These are phyloP conservation scores for Avena atlantica DNA, from an alignment of 176 grass and related monocot genomes.

Conservation along the genomic window DNA sequence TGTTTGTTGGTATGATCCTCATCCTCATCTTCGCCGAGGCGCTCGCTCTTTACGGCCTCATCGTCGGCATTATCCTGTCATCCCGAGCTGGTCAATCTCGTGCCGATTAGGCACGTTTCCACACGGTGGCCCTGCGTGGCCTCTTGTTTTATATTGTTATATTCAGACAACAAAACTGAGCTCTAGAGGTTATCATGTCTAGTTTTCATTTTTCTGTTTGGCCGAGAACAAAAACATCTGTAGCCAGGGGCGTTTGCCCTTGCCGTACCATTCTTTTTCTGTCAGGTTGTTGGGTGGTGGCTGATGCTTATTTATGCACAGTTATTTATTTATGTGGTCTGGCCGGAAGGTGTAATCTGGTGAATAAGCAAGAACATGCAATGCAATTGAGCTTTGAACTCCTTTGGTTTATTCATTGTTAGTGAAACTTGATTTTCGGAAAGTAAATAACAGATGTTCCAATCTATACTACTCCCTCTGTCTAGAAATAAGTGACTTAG, in stretches of 20 bases:
- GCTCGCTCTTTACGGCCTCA: conserved; percentile 61
- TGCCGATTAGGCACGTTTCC: conserved; percentile 39
- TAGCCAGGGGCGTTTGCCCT: conserved; percentile 13
- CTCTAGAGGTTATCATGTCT: conserved; percentile 50
- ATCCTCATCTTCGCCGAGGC: conserved; percentile 68
- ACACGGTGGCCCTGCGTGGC: background rate
- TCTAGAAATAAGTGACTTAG: too few relatives aligned
- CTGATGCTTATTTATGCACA: conserved; percentile 46
- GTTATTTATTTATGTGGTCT: conserved; percentile 26
- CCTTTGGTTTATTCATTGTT: background rate
- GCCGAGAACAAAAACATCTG: conserved; percentile 28
- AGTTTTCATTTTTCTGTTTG: conserved; percentile 43
- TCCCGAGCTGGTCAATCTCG: conserved; percentile 63
- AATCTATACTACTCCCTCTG: too few relatives aligned
- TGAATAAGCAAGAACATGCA: conserved; percentile 56
- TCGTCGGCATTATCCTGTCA: conserved; percentile 66
- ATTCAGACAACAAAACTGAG: conserved; percentile 42
- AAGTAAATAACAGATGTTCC: background rate
- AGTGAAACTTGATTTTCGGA: background rate
- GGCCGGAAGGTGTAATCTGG: conserved; percentile 44
- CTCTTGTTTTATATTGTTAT: conserved; percentile 46
- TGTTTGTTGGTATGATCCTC: conserved; percentile 72
- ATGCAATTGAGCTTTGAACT: conserved; percentile 33
- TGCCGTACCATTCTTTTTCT: conserved; percentile 51
- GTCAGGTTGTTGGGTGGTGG: conserved; percentile 28